A percentile compares a stretch with the other conserved stretches of the same genome.
phyloP scores from a whole-genome alignment of 1,284 basidiomycete species.

The Cryptococcus floricola region DNA sequence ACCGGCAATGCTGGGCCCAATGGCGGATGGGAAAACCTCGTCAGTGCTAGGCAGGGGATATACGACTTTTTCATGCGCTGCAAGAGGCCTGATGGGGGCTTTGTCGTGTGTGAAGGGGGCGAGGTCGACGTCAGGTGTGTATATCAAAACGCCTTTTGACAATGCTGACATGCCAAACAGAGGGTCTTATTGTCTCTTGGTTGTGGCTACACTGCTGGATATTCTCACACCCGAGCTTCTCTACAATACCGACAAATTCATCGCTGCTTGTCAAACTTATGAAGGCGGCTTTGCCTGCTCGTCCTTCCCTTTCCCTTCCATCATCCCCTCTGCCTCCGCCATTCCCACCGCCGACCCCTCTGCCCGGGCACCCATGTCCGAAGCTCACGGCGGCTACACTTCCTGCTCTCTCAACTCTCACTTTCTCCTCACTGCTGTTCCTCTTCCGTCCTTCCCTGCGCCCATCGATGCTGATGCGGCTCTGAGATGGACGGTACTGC shows the following conservation, averaged over 20 bases:
- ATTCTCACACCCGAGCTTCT: conserved; percentile 85
- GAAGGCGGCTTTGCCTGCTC: conserved; percentile 92
- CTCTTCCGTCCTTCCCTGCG: conserved; percentile 38
- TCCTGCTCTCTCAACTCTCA: conserved; percentile 86
- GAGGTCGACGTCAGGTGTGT: conserved; percentile 88
- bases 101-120: conserved; percentile 78
- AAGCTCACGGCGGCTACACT: conserved; percentile 97
- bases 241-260: conserved; percentile 51
- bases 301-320: conserved; percentile 51
- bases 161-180: conserved; percentile 45
- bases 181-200: conserved; percentile 71
- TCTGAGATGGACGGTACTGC: conserved; percentile 75
- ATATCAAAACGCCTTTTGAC: background rate
- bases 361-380: conserved; percentile 64
- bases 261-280: conserved; percentile 80
- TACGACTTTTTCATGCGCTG: conserved; percentile 89
- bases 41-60: conserved; percentile 63
- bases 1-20: conserved; percentile 63
- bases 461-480: conserved; percentile 62
- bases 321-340: conserved; percentile 6
- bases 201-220: conserved; percentile 67
- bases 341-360: conserved; percentile 47
- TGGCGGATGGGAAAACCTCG: conserved; percentile 71
- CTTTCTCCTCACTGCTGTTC: conserved; percentile 58
- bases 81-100: conserved; percentile 92